These are phyloP conservation scores for Pseudonitzschia pungens DNA, from an alignment of 108 stramenopile genomes.

Conservation along the genomic window DNA sequence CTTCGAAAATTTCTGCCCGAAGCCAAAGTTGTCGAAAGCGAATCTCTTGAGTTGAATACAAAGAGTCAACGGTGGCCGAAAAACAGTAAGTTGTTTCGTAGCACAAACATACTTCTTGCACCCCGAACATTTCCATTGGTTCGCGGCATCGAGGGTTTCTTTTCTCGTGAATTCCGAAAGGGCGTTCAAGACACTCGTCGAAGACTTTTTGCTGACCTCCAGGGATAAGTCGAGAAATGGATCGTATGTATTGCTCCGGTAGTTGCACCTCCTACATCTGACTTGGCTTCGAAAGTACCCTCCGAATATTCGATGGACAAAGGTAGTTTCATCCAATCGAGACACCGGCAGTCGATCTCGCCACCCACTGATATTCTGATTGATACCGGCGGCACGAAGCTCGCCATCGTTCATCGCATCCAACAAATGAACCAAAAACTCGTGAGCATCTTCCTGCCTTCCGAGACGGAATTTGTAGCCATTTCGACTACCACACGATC, in stretches of 20 bases:
- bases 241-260: conserved; percentile 91
- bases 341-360: conserved; percentile 71
- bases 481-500: conserved; percentile 44
- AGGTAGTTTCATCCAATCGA: conserved; percentile 89
- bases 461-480: conserved; percentile 88
- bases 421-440: conserved; percentile 93
- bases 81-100: conserved; percentile 75
- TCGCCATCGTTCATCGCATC: conserved; percentile 90
- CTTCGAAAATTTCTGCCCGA: conserved; percentile 19
- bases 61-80: conserved; percentile 85
- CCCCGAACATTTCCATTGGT: conserved; percentile 90
- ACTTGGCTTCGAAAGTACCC: conserved; percentile 90
- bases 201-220: conserved; percentile 80
- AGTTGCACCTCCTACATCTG: conserved; percentile 79
- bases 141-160: conserved; percentile 86
- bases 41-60: conserved; percentile 97
- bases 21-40: conserved; percentile 60
- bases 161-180: conserved; percentile 74
- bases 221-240: conserved; percentile 94
- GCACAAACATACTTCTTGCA: conserved; percentile 85
- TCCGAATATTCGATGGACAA: conserved; percentile 91
- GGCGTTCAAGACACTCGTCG: conserved; percentile 65
- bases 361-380: conserved; percentile 76
- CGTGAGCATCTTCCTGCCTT: conserved; percentile 97
- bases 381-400: conserved; percentile 73